Evolutionary conservation across 805 yeast species (phyloP).

Genomic region (Teunomyces pallodes): DNA sequence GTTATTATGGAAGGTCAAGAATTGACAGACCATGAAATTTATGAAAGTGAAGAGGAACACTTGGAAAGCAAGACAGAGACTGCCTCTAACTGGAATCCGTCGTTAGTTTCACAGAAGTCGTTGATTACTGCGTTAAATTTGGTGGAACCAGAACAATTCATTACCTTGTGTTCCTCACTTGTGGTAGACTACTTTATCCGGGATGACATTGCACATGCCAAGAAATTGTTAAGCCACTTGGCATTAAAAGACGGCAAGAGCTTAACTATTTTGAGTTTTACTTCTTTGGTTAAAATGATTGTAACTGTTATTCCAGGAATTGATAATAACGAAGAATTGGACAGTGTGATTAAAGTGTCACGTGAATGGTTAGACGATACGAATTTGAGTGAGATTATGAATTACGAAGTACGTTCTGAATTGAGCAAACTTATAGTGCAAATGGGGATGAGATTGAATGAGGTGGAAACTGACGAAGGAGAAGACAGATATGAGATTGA

Average conservation of each 20-base stretch:
- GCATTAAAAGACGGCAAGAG: constrained; percentile 13
- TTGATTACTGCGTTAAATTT: constrained; percentile 31
- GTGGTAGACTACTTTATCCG: constrained; percentile 19
- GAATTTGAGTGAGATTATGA: constrained; percentile 16
- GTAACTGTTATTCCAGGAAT: constrained; percentile 15
- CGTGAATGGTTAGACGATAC: constrained; percentile 32
- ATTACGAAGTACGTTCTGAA: constrained; percentile 20
- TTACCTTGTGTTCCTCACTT: constrained; percentile 28
- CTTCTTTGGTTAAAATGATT: constrained; percentile 26
- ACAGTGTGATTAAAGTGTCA: constrained; percentile 21
- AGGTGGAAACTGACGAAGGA: constrained; percentile 13
- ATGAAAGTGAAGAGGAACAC: constrained; percentile 15
- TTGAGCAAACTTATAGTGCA: constrained; percentile 29
- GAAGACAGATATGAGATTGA: constrained; percentile 1
- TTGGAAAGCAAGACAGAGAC: constrained; percentile 2
- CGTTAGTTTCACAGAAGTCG: constrained; percentile 13
- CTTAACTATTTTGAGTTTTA: constrained; percentile 32
- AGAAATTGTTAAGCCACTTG: constrained; percentile 24
- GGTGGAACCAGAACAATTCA: constrained; percentile 32
- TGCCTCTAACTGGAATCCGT: background rate
- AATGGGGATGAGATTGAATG: constrained; percentile 33
- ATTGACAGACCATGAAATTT: constrained; percentile 22
- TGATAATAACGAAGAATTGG: constrained; percentile 25
- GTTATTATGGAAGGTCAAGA: constrained; percentile 25
- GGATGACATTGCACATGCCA: constrained; percentile 17